These are phyloP conservation scores for Nemania serpens DNA, from an alignment of 2,329 filamentous ascomycete species.

Conservation along the genomic window DNA sequence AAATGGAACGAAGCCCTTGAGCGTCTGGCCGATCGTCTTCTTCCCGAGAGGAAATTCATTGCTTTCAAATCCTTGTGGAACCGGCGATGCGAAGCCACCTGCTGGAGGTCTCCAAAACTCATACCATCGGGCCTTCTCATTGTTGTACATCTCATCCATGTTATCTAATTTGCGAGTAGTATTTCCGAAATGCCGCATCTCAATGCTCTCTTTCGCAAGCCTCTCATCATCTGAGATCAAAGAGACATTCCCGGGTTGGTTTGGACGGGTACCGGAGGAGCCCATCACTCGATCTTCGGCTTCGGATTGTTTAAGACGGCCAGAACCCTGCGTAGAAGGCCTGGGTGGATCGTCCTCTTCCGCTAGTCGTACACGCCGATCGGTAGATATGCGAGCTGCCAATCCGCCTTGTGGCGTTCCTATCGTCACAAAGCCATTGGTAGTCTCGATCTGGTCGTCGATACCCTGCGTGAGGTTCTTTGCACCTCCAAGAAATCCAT, in stretches of 20 bases:
- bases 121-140: slow-evolving; percentile 58
- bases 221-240: slow-evolving; percentile 45
- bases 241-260: slow-evolving; percentile 45
- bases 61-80: slow-evolving; percentile 60
- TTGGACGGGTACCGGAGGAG: slow-evolving; percentile 30
- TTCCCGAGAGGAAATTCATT: slow-evolving; percentile 51
- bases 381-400: slow-evolving; percentile 33
- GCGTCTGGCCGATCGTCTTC: slow-evolving; percentile 56
- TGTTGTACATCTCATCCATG: slow-evolving; percentile 54
- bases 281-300: slow-evolving; percentile 39
- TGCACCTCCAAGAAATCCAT: slow-evolving; percentile 50
- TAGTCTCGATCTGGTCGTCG: slow-evolving; percentile 58
- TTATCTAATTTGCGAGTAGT: slow-evolving; percentile 58
- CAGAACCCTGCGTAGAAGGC: slow-evolving; percentile 34
- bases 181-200: slow-evolving; percentile 48
- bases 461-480: slow-evolving; percentile 56
- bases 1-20: slow-evolving; percentile 57
- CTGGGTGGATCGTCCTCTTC: slow-evolving; percentile 43
- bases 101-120: slow-evolving; percentile 68
- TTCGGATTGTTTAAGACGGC: slow-evolving; percentile 24
- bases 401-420: slow-evolving; percentile 31
- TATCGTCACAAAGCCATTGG: slow-evolving; percentile 57
- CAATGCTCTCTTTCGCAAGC: slow-evolving; percentile 42
- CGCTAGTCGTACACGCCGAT: slow-evolving; percentile 40
- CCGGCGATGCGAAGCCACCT: slow-evolving; percentile 64